Percentiles rank a stretch among this genome's conserved stretches.
Evolutionary conservation across 768 basidiomycete genomes (phyloP).

Genomic region (Bullera alba): DNA sequence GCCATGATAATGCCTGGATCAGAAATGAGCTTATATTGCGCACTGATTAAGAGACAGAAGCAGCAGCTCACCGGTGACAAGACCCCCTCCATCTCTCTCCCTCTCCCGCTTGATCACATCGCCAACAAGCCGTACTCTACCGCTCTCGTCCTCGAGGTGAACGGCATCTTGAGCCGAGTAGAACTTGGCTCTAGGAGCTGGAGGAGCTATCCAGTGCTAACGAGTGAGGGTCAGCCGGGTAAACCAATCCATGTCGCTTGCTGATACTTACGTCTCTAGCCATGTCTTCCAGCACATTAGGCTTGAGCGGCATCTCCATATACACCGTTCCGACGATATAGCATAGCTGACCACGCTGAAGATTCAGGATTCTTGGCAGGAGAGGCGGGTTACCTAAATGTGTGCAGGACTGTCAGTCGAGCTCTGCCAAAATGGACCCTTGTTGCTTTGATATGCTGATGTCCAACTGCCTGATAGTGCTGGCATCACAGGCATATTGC

Average conservation of each 20-base stretch:
- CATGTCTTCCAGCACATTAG: constrained; percentile 93
- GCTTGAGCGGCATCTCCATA: constrained; percentile 98
- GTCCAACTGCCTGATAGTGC: too few relatives aligned
- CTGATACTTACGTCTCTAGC: constrained; percentile 68
- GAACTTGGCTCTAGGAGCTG: constrained; percentile 67
- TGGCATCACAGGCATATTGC: neutral
- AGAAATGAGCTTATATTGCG: neutral
- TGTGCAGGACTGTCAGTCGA: neutral
- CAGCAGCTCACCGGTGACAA: constrained; percentile 62
- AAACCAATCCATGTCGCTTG: neutral
- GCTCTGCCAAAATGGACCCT: neutral
- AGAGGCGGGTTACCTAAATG: constrained; percentile 17
- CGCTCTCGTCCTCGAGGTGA: constrained; percentile 94
- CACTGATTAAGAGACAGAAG: too few relatives aligned
- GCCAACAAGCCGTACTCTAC: constrained; percentile 81
- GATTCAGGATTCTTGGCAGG: constrained; percentile 51
- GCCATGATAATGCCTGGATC: constrained; percentile 70
- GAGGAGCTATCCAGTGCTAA: constrained; percentile 83
- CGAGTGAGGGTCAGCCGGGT: constrained; percentile 2
- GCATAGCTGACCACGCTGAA: constrained; percentile 74
- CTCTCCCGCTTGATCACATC: constrained; percentile 55
- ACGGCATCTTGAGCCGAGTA: constrained; percentile 68
- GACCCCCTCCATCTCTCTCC: constrained; percentile 42
- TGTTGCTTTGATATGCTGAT: neutral
- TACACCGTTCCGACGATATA: constrained; percentile 93